These are phyloP conservation scores for Spergularia marina DNA, from an alignment of 148 eudicot genomes.

Conservation along the genomic window DNA sequence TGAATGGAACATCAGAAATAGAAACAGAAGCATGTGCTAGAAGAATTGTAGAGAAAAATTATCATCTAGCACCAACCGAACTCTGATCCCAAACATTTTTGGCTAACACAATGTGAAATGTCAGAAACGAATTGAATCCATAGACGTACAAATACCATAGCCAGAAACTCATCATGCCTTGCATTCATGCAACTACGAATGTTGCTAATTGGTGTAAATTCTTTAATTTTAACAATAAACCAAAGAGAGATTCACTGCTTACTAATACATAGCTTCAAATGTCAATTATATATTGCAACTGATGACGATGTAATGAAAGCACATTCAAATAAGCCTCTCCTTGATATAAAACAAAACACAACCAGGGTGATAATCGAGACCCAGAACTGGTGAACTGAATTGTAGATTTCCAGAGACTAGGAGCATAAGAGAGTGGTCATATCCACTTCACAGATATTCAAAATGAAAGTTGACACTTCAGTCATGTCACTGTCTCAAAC, in stretches of 20 bases:
- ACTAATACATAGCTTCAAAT: too few species aligned
- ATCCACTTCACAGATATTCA: too few species aligned
- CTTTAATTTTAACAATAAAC: background rate
- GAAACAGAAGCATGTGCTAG: constrained; percentile 11
- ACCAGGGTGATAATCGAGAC: too few species aligned
- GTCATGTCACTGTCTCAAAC: background rate
- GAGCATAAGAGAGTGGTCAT: too few species aligned
- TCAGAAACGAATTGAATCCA: background rate
- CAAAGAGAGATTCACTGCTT: background rate
- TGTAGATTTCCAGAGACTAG: too few species aligned
- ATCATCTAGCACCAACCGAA: background rate
- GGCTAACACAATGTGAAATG: background rate
- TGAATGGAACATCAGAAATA: constrained; percentile 23
- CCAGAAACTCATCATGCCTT: background rate
- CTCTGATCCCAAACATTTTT: background rate
- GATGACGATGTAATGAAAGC: too few species aligned
- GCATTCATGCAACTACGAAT: background rate
- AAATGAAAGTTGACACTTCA: background rate
- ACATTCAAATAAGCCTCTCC: too few species aligned
- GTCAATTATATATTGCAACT: too few species aligned
- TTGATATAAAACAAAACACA: too few species aligned
- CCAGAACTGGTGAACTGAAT: too few species aligned
- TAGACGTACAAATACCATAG: background rate
- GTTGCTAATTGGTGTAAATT: background rate
- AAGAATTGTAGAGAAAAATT: constrained; percentile 2